Evolutionary conservation across 257 asterid species (phyloP), one percentile per base, ranked within the genome.

Genomic region (Pogostemon cablin): DNA sequence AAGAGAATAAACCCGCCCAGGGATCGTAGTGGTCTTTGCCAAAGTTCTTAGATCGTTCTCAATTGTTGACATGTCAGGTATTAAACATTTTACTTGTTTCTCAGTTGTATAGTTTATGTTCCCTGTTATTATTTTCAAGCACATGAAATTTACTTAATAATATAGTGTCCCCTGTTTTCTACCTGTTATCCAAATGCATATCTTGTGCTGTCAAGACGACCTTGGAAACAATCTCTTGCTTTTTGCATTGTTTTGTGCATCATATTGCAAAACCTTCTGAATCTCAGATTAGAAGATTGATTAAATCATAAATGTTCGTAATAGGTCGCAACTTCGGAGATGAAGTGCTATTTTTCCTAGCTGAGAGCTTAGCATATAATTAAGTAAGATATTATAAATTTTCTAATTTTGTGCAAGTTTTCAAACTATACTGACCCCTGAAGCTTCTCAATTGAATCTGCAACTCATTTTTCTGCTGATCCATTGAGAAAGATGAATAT

Each of bases 291-390:
- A 60, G 44, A 65, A 60, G 54, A 69, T 80, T 39, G 66, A 59
- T 71, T 75, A 85, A 78, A 86, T 77, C 53, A 57, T 66, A 41
- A 62, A 49, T 63, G 80, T 75, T 68, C 25, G 74, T 59, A 20
- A 20, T 85, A 91, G 99, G 99, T 66, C 86, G 86, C 49, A 86
- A 86, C 72, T 91, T 95, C 59, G 99, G 98, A 77, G 88, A 95
- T 77, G 99, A 89, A 44, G 98, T 98, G 60, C 81, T 95, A 67
- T 85, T 86, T 74, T 95, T 89, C 72, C 87, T 95, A 7, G 98
- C 99, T 40, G 98, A 91, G 95, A 86, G 95, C 79, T 85, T 95
- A 74, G 98, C 95, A 5, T 91, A 91, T 80, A 95, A 95, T 80
- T 88, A 91, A 92, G 99, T 89, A 50, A 77, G 68, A 8, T 12